A percentile compares a stretch with the other conserved stretches of the same genome.
These are phyloP conservation scores for Candida bentonensis DNA, from an alignment of 805 yeast species.

Conservation along the genomic window DNA sequence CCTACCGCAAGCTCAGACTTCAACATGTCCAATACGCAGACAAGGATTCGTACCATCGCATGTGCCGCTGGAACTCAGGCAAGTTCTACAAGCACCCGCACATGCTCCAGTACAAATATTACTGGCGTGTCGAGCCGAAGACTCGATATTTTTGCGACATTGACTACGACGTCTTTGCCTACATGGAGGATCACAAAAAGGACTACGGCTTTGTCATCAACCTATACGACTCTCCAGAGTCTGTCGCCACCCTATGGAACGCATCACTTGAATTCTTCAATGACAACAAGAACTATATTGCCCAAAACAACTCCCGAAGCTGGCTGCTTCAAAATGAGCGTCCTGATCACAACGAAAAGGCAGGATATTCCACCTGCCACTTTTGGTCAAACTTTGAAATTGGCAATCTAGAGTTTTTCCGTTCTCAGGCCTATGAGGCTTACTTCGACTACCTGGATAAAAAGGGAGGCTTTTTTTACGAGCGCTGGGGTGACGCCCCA, in stretches of 20 bases:
- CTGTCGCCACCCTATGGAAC: constrained; percentile 54
- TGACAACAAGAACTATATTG: constrained; percentile 41
- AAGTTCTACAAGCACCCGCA: constrained; percentile 50
- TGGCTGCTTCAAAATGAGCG: constrained; percentile 41
- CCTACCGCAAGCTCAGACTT: constrained; percentile 12
- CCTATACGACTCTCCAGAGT: constrained; percentile 55
- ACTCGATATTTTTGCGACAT: constrained; percentile 55
- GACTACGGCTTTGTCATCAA: constrained; percentile 61
- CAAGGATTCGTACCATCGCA: constrained; percentile 55
- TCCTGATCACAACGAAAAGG: constrained; percentile 36
- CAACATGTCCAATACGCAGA: constrained; percentile 48
- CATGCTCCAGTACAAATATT: constrained; percentile 46
- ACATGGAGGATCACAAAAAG: constrained; percentile 41
- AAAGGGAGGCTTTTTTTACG: constrained; percentile 74
- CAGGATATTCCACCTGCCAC: constrained; percentile 56
- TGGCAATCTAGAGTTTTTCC: constrained; percentile 67
- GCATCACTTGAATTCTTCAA: constrained; percentile 47
- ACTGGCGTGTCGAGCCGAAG: constrained; percentile 73
- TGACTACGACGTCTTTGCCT: constrained; percentile 29
- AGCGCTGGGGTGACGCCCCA: constrained; percentile 92
- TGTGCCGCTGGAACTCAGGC: constrained; percentile 71
- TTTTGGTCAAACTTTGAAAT: constrained; percentile 88
- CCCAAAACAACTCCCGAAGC: constrained; percentile 37
- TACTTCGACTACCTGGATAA: constrained; percentile 54
- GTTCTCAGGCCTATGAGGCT: constrained; percentile 49